Percentiles rank a stretch among this genome's conserved stretches.
phyloP scores from a whole-genome alignment of 2,329 filamentous ascomycete genomes.

The Mycogone perniciosa region DNA sequence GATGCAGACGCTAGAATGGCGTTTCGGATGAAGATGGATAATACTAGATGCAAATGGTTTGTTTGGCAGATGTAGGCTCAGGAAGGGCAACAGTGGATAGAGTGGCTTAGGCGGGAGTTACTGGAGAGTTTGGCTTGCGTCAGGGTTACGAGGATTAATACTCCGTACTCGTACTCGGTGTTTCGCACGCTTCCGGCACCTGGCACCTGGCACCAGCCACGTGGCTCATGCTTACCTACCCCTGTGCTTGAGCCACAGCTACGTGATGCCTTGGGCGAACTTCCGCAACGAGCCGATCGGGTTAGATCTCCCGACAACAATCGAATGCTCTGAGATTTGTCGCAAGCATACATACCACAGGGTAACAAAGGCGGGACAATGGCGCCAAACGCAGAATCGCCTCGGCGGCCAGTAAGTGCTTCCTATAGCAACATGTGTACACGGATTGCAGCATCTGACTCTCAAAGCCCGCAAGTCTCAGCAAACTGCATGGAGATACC shows the following conservation, averaged over 20 bases:
- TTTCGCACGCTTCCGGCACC: background rate
- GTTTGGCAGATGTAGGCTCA: background rate
- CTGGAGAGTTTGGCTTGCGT: background rate
- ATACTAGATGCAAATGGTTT: too few relatives aligned
- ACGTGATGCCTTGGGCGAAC: slow-evolving; percentile 2
- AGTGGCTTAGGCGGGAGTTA: slow-evolving; percentile 5
- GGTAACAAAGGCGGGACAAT: slow-evolving; percentile 22
- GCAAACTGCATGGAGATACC: slow-evolving; percentile 35
- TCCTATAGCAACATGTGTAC: slow-evolving; percentile 8
- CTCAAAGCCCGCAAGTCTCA: slow-evolving; percentile 30
- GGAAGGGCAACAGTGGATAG: background rate
- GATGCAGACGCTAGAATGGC: background rate
- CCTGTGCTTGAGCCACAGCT: slow-evolving; percentile 4
- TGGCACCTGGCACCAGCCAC: background rate
- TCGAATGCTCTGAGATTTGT: slow-evolving; percentile 1
- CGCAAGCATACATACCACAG: slow-evolving; percentile 3
- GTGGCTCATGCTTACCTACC: slow-evolving; percentile 4
- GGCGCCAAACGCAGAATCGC: slow-evolving; percentile 27
- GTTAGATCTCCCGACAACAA: slow-evolving; percentile 4
- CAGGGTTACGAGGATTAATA: too few relatives aligned
- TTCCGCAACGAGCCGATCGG: slow-evolving; percentile 6
- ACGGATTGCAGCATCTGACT: slow-evolving; percentile 15
- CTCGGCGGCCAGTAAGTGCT: slow-evolving; percentile 25
- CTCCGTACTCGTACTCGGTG: too few relatives aligned
- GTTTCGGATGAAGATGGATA: background rate